A percentile compares a stretch with the other conserved stretches of the same genome.
phyloP scores from a whole-genome alignment of 768 basidiomycete genomes.

The Termitomyces bulborhizus region DNA sequence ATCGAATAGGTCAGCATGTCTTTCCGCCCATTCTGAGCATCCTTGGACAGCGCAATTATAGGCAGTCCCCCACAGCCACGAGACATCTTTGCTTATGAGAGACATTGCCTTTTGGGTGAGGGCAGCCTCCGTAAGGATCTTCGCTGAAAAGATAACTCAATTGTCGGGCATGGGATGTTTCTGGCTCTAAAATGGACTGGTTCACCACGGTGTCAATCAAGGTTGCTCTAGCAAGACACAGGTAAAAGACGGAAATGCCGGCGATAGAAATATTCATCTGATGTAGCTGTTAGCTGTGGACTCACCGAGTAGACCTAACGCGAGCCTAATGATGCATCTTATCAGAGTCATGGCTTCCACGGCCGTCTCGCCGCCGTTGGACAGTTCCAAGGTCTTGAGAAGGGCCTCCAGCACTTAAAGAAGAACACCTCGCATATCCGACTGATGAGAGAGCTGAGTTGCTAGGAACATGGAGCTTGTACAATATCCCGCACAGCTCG shows the following conservation, averaged over 20 bases:
- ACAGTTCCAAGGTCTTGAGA: constrained; percentile 57
- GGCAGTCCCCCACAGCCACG: no score
- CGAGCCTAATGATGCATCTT: constrained; percentile 77
- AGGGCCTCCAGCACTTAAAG: constrained; percentile 69
- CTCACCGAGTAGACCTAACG: constrained; percentile 63
- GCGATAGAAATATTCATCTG: constrained; percentile 21
- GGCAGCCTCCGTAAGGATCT: constrained; percentile 47
- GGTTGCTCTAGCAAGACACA: constrained; percentile 29
- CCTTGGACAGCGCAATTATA: no score
- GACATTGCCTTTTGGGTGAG: no score
- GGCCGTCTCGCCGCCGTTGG: constrained; percentile 51
- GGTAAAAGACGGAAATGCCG: constrained; percentile 11
- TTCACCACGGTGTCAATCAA: constrained; percentile 59
- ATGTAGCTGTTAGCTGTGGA: constrained; percentile 53
- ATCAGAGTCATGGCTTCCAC: no score
- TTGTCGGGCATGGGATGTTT: constrained; percentile 13
- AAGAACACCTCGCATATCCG: constrained; percentile 68
- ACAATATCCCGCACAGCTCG: constrained; percentile 65
- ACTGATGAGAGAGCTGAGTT: constrained; percentile 77
- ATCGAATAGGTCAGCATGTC: constrained; percentile 66
- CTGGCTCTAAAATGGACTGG: constrained; percentile 33
- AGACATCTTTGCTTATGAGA: no score
- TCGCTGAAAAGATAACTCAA: constrained; percentile 36
- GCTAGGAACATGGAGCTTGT: constrained; percentile 66
- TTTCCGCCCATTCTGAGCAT: constrained; percentile 71